Conservation (phyloP, 2,329 filamentous ascomycete genomes). For the Colletotrichum spaethianum region DNA sequence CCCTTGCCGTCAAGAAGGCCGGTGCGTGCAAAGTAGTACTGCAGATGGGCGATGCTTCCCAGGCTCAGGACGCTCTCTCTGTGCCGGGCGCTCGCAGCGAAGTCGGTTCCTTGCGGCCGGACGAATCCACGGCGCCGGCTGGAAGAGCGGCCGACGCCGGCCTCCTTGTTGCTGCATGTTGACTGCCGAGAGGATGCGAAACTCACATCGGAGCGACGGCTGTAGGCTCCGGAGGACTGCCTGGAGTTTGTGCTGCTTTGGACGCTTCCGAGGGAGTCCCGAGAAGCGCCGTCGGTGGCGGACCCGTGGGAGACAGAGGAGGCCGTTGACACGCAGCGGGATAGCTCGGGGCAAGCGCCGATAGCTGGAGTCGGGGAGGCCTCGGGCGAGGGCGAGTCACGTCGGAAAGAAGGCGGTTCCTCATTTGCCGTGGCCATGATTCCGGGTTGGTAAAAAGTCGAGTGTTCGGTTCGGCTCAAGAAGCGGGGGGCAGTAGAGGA, state of each 20-base stretch:
- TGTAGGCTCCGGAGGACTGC: conserved; percentile 74
- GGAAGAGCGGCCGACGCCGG: conserved; percentile 47
- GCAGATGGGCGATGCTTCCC: conserved; percentile 95
- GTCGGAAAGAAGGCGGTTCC: conserved; percentile 56
- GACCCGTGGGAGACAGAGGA: conserved; percentile 73
- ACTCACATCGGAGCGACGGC: conserved; percentile 60
- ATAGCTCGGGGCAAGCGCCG: conserved; percentile 69
- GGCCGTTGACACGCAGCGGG: conserved; percentile 75
- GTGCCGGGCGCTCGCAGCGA: conserved; percentile 89
- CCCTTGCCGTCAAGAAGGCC: conserved; percentile 95
- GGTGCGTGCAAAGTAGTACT: conserved; percentile 98
- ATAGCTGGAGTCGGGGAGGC: conserved; percentile 74
- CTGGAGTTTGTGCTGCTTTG: conserved; percentile 72
- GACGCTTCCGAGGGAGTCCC: conserved; percentile 71
- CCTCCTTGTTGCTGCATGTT: conserved; percentile 59
- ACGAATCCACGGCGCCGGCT: conserved; percentile 84
- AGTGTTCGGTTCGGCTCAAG: conserved; percentile 10
- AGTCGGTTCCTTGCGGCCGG: conserved; percentile 88
- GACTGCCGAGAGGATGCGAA: conserved; percentile 60
- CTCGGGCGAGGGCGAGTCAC: conserved; percentile 76
- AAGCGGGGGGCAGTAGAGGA: background rate
- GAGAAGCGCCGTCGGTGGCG: conserved; percentile 61
- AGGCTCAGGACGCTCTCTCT: conserved; percentile 96
- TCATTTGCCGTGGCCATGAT: conserved; percentile 54
- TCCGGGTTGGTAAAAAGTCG: conserved; percentile 15